These are phyloP conservation scores for Diplodia corticola DNA, from an alignment of 2,329 filamentous ascomycete species.

Conservation along the genomic window DNA sequence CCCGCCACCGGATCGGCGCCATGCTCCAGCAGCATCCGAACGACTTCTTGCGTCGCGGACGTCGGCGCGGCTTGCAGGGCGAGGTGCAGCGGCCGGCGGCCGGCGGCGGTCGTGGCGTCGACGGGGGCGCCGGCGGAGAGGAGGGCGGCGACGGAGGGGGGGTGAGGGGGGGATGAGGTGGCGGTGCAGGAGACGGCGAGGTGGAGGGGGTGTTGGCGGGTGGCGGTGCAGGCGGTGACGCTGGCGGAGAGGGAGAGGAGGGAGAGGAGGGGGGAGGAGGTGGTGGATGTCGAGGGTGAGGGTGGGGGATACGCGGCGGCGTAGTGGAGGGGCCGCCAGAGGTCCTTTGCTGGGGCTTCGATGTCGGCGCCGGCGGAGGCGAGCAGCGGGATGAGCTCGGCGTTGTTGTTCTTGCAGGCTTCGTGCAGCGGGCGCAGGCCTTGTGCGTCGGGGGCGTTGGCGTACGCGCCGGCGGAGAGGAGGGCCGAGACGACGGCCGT, in stretches of 20 bases:
- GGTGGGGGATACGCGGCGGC: neutral
- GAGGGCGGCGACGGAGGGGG: neutral
- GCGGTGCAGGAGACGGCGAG: neutral
- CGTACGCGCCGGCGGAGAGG: neutral
- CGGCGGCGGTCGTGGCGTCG: neutral
- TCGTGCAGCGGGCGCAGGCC: neutral
- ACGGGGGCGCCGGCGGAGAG: neutral
- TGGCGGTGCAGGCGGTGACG: neutral
- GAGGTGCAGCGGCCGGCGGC: neutral
- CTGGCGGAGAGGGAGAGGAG: neutral
- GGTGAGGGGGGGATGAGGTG: too few relatives aligned
- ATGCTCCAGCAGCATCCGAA: neutral
- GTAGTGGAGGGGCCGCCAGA: neutral
- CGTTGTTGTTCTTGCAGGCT: neutral
- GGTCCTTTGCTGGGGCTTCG: neutral
- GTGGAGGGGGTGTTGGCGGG: neutral
- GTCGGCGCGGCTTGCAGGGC: neutral
- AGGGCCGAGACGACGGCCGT: neutral
- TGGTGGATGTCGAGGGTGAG: neutral
- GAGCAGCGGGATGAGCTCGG: neutral
- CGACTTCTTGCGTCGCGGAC: neutral
- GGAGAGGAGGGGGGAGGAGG: neutral
- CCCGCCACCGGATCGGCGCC: neutral
- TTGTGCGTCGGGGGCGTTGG: neutral
- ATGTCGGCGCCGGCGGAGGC: neutral